Evolutionary conservation across 305 asterid genomes (phyloP), one percentile per base, ranked within the genome.

Genomic region (Petunia hybrid): DNA sequence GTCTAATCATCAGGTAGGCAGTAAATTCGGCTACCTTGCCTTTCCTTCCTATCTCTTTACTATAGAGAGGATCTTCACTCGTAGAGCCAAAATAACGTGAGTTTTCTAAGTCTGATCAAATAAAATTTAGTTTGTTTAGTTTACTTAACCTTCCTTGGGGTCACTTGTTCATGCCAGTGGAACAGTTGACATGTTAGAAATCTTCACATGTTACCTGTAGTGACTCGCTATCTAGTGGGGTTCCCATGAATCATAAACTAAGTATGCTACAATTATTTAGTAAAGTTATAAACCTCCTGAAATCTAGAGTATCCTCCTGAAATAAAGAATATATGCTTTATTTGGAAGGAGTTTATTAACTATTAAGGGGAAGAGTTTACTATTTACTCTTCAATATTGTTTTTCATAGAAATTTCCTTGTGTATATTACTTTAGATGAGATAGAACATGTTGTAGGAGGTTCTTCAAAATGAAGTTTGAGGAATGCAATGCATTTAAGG

Each of bases 321-420:
- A 70, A 46, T 46, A 8, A 70, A 70, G n/a, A 42, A 22, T 9
- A 70, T 70, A 59, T 40, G 31, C 77, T 71, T 4, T 48, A 70
- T 70, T 42, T 71, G 77, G 61, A 46, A 71, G 43, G 77, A 48
- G 51, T 71, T 22, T 71, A 46, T 71, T 31, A 71, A 46, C 31
- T 71, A 46, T 71, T 48, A 71, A 46, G 77, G 12, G 61, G 77
- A 31, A 71, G 61, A 48, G 31, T 40, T 46, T 71, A 35, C 35
- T 31, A 71, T 5, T 71, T 35, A 71, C 41, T 31, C 77, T 48
- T 48, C 31, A 71, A 31, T 31, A 46, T 46, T 71, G 6, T 36
- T 71, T 45, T 48, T 48, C 61, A 10, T 71, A 46, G 61, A 70
- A 46, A 71, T 71, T 5, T 48, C 61, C 45, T 48, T 6, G 35